phyloP scores from a whole-genome alignment of 768 basidiomycete species.

The Mycena maculata region DNA sequence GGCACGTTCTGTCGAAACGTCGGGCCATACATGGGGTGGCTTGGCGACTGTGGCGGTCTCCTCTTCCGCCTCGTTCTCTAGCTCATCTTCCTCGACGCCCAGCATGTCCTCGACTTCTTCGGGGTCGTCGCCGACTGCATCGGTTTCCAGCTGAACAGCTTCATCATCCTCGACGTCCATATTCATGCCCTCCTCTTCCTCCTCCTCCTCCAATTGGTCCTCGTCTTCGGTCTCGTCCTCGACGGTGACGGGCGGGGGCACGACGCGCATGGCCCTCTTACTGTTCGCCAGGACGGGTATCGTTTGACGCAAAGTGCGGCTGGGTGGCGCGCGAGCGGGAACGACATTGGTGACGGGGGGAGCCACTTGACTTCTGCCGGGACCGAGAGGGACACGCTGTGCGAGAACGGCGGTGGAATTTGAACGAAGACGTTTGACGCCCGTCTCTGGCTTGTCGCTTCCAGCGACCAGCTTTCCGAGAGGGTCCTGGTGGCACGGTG shows the following conservation, averaged over 20 bases:
- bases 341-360: slow-evolving; percentile 56
- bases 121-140: slow-evolving; percentile 43
- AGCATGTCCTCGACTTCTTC: slow-evolving; percentile 73
- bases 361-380: slow-evolving; percentile 60
- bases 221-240: slow-evolving; percentile 55
- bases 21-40: slow-evolving; percentile 76
- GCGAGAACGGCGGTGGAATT: slow-evolving; percentile 68
- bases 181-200: slow-evolving; percentile 73
- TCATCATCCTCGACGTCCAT: slow-evolving; percentile 52
- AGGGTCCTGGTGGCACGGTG: slow-evolving; percentile 54
- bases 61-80: slow-evolving; percentile 38
- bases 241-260: slow-evolving; percentile 55
- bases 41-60: slow-evolving; percentile 49
- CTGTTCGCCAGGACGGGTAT: slow-evolving; percentile 37
- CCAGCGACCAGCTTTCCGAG: slow-evolving; percentile 58
- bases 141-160: slow-evolving; percentile 62
- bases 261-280: slow-evolving; percentile 56
- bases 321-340: slow-evolving; percentile 49
- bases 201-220: slow-evolving; percentile 50
- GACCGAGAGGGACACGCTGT: slow-evolving; percentile 78
- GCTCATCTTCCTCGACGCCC: slow-evolving; percentile 57
- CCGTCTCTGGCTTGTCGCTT: slow-evolving; percentile 78
- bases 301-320: slow-evolving; percentile 34
- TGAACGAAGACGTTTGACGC: slow-evolving; percentile 74
- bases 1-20: slow-evolving; percentile 71